Base-by-base conservation (phyloP, 2,329 filamentous ascomycete species). In the Chalaropsis thielavioides region DNA sequence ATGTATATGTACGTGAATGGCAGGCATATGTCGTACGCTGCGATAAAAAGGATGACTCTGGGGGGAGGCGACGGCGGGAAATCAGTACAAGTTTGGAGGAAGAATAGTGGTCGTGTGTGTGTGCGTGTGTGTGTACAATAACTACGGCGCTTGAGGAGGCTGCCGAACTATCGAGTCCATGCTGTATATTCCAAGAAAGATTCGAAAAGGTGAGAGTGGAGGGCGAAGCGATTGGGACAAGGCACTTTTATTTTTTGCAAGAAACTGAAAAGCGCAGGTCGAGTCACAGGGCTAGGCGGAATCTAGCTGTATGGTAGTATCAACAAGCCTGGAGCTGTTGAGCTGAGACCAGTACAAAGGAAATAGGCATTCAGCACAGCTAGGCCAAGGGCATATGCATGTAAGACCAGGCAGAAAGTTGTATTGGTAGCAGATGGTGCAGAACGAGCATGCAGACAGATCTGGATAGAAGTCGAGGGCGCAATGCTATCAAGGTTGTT, bases 81-180 rank as follows among this genome's bases (percentile, higher is more conserved):
- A 60, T 31, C 27, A 31, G 27, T 62, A 58, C 46, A 22, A 44
- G 64, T 19, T 54, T 24, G 22, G 49, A 54, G 31, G 35, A 31
- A 46, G 38, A 56, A 51, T 44, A 44, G 51, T 41, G 51, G 8
- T 38, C 6, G 35, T 38, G 8, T 38, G 35, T 38, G 5, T 38
- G 35, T 35, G 40, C 22, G 22, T 27, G 31, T 49, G 27, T 49
- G 13, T 41, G 43, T 44, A 4, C 2, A 44, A 62, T 31, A 62
- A 46, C 41, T 64, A 64, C 38, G 51, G 62, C 62, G 62, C 51
- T 58, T 60, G 62, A 59, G 31, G 24, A 43, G 62, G 51, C 51
- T 56, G 51, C 62, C 62, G 46, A 51, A 49, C 46, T 46, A 54
- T 49, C 62, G 65, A 67, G 46, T 62, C 65, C 65, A 67, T 67